Evolutionary conservation across 2,329 filamentous ascomycete genomes (phyloP).

Genomic region (Proliferodiscus dingleyae): DNA sequence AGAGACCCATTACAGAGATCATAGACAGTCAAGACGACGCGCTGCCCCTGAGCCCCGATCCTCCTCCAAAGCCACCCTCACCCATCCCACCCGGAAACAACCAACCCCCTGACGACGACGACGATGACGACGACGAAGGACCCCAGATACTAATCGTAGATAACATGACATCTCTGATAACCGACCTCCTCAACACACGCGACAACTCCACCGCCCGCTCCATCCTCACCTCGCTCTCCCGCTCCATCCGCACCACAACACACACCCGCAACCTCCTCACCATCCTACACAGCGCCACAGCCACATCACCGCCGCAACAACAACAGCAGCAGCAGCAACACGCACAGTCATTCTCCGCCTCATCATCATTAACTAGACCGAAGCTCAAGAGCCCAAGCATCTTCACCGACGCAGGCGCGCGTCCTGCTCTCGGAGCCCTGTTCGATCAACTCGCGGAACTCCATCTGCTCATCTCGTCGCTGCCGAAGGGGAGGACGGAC

Average conservation of each 20-base stretch:
- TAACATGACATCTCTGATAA: too few relatives aligned
- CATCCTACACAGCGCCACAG: conserved; percentile 49
- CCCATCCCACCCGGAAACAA: too few relatives aligned
- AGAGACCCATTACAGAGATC: too few relatives aligned
- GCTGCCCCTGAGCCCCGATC: conserved; percentile 2
- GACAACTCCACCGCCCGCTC: conserved; percentile 39
- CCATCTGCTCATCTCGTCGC: conserved; percentile 46
- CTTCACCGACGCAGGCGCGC: too few relatives aligned
- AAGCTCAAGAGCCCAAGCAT: too few relatives aligned
- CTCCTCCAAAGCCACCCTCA: too few relatives aligned
- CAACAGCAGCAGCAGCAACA: too few relatives aligned
- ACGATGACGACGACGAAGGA: conserved; percentile 31
- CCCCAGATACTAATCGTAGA: too few relatives aligned
- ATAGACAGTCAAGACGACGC: conserved; percentile 15
- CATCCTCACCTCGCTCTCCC: conserved; percentile 43
- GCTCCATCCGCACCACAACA: conserved; percentile 42
- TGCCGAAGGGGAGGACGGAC: conserved; percentile 39
- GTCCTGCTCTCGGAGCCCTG: conserved; percentile 40
- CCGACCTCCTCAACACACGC: not conserved
- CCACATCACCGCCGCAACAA: conserved; percentile 36
- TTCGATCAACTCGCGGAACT: conserved; percentile 52
- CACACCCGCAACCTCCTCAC: conserved; percentile 43
- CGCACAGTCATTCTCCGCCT: conserved; percentile 47
- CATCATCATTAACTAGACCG: too few relatives aligned
- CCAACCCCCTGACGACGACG: conserved; percentile 34